Evolutionary conservation across 768 basidiomycete species (phyloP).

Genomic region (Xerocomus brunneocitrinus): DNA sequence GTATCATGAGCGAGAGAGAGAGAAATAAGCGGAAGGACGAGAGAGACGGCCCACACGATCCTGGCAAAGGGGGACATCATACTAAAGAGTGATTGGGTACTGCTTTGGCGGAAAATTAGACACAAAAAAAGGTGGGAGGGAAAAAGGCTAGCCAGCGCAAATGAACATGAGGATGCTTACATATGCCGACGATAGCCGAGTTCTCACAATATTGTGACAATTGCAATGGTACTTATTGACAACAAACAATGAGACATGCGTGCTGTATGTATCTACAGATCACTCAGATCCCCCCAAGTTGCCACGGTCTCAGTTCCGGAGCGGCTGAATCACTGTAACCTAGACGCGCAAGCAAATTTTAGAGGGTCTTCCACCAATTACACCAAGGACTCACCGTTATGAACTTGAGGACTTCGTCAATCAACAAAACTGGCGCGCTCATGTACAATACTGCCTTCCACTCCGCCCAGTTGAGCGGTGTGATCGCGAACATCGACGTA

Average conservation of each 20-base stretch:
- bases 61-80: conserved; percentile 18
- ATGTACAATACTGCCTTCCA: conserved; percentile 92
- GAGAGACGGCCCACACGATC: conserved; percentile 18
- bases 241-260: neutral
- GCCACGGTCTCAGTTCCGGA: conserved; percentile 39
- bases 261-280: neutral
- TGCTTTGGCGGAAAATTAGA: conserved; percentile 3
- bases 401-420: conserved; percentile 90
- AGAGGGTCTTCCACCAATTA: neutral
- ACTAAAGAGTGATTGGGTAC: conserved; percentile 21
- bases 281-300: neutral
- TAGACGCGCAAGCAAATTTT: conserved; percentile 17
- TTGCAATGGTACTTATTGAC: too few species aligned
- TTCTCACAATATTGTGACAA: neutral
- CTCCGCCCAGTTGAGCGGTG: conserved; percentile 89
- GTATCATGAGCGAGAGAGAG: conserved; percentile 14
- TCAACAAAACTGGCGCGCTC: conserved; percentile 80
- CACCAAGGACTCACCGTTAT: conserved; percentile 51
- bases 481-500: conserved; percentile 84
- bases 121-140: conserved; percentile 1
- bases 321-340: conserved; percentile 56
- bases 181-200: neutral
- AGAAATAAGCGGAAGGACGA: conserved; percentile 14
- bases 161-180: conserved; percentile 5
- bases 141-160: neutral